Evolutionary conservation across 352 stramenopile species (phyloP), one percentile per base, ranked within the genome.

Genomic region (Globisporangium spiculum): DNA sequence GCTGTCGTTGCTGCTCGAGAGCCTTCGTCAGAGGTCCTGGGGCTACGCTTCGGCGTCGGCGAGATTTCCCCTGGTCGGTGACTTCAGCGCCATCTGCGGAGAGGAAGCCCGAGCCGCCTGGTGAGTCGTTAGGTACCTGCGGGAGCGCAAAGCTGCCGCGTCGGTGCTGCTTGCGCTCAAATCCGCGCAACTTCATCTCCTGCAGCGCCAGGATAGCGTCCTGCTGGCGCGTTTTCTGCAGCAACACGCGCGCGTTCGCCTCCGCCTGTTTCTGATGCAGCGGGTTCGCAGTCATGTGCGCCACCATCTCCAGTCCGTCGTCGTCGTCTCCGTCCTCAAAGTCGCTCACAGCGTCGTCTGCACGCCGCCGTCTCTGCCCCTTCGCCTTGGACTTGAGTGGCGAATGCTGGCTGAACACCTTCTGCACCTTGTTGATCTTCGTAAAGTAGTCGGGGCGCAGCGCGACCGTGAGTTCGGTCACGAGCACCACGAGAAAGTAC

Each of bases 401-500:
- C 36, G 63, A 68, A 36, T 62, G 63, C 34, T 68, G 63, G 55
- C 83, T 88, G 27, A 90, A 81, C 30, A 89, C 78, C 61, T 91
- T 89, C 57, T 88, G 79, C 7, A 86, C 68, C 24, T 79, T 81
- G 55, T 80, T 79, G 52, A 92, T 90, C 5, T 70, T 70, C 48
- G 78, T 79, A 58, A 86, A 88, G 65, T 90, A 88, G 34, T 92
- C 77, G 0, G 84, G 82, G 24, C 80, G 78, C 44, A 92, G 75
- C 12, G 80, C 84, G 16, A 90, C 82, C 9, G 84, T 72, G 7
- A 92, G 63, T 48, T 92, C 84, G 1, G 82, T 90, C 27, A 84
- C 70, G 3, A 92, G 73, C 66, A 92, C 84, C 1, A 88, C 70
- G 7, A 65, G 59, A 41, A 92, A 92, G 68, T 92, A 91, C 20